Percentiles rank a stretch among this genome's conserved stretches.
phyloP scores from a whole-genome alignment of 2,329 filamentous ascomycete species.

The Curvularia eragrostidis region DNA sequence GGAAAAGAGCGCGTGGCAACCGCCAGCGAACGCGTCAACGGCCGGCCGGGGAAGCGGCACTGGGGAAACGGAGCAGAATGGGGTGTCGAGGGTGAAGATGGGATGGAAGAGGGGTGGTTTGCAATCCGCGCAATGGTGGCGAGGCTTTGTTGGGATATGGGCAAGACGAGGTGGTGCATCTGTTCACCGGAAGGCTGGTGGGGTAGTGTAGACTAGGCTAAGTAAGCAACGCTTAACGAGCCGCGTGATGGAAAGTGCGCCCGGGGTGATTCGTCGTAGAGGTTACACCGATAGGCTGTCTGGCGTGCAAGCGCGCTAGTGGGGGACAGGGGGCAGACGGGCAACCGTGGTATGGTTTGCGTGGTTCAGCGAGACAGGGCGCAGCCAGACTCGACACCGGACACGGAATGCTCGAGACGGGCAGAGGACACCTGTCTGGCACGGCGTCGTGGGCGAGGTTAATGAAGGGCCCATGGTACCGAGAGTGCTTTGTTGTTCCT shows the following conservation, averaged over 20 bases:
- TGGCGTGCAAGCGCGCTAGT: neutral
- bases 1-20: neutral
- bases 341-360: constrained; percentile 28
- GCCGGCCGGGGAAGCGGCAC: neutral
- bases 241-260: constrained; percentile 30
- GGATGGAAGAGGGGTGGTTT: neutral
- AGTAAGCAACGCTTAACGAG: constrained; percentile 31
- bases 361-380: constrained; percentile 9
- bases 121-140: neutral
- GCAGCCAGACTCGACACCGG: constrained; percentile 30
- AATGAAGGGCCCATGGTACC: constrained; percentile 33
- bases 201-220: constrained; percentile 24
- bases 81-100: neutral
- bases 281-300: neutral
- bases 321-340: neutral
- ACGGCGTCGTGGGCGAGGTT: constrained; percentile 32
- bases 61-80: neutral
- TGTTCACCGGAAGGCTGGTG: constrained; percentile 38
- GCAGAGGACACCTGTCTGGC: constrained; percentile 37
- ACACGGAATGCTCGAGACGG: constrained; percentile 28
- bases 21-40: neutral
- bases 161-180: constrained; percentile 25
- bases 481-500: constrained; percentile 47
- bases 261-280: constrained; percentile 28
- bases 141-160: neutral